Base-by-base conservation (phyloP, 768 basidiomycete species). In the Boletus rubropictus region DNA sequence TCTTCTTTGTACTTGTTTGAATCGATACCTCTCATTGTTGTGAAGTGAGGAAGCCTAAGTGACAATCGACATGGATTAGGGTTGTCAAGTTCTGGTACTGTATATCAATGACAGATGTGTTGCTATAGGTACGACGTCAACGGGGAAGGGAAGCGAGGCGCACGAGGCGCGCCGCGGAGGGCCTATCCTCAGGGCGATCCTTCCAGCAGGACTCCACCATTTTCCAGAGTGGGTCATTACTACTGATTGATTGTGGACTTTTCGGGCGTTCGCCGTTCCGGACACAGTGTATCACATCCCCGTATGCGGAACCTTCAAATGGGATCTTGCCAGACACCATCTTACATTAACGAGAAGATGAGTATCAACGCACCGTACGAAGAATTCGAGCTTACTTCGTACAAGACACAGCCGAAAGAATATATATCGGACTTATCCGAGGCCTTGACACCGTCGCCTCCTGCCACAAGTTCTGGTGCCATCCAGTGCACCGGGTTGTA, bases 391-490 rank as follows among this genome's bases (percentile, higher is more conserved):
- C 50, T 43, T 37, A 65, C 65, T 60, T 67, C 60, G 31, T 67
- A 64, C n/a, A 64, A 34, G 28, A 63, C 56, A 38, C 58, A 60
- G 8, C 63, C 65, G 21, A 67, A 57, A 18, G 63, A 50, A 36
- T 57, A 63, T 36, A 65, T 47, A 29, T 63, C 63, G 1, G 54
- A 53, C 45, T 48, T 50, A 33, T 42, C 51, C 0, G 55, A 36
- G 36, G 41, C 32, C 36, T 49, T 57, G 42, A 7, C 27, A 14
- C 6, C 4, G 1, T 56, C 56, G 2, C 32, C 55, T 2, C 5
- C 32, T 5, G 5, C 0, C 7, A 61, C 40, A 14, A 65, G 18
- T 31, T 65, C 63, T 14, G 63, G 65, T 14, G 63, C 65, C 54
- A 56, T 57, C 63, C 65, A 65, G 27, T 25, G 31, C 5, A 45